Percentiles rank a stretch among this genome's conserved stretches.
Conservation (phyloP, 2,329 filamentous ascomycete species). For the Botrytis fragariae region DNA sequence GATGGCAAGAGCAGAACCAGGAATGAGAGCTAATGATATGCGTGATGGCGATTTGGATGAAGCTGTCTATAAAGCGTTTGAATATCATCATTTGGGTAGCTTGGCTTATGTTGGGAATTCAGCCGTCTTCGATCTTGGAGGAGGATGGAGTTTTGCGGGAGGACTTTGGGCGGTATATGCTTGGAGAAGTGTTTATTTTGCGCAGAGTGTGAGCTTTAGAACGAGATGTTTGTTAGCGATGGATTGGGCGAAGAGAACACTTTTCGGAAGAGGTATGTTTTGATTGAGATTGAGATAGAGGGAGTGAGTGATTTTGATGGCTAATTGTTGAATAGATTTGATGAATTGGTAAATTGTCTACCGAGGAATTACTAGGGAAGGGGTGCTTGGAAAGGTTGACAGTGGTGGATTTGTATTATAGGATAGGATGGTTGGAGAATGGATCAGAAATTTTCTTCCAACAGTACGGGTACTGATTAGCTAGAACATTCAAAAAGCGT, state of each 20-base stretch:
- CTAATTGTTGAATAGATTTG: neutral
- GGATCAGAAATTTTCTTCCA: neutral
- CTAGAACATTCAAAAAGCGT: too few species aligned
- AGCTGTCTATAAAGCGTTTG: constrained; percentile 88
- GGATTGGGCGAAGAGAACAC: constrained; percentile 96
- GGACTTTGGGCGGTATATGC: constrained; percentile 92
- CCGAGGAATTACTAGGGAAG: neutral
- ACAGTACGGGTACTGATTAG: neutral
- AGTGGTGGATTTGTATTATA: neutral
- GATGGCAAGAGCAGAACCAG: constrained; percentile 73
- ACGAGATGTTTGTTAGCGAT: constrained; percentile 88
- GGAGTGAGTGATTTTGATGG: neutral
- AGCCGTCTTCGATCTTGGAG: constrained; percentile 85
- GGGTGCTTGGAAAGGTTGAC: neutral
- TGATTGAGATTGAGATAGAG: neutral
- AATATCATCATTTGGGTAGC: constrained; percentile 88
- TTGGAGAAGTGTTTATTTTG: constrained; percentile 96
- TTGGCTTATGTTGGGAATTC: constrained; percentile 96
- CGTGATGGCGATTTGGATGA: constrained; percentile 88
- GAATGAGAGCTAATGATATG: constrained; percentile 75
- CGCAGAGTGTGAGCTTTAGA: constrained; percentile 90
- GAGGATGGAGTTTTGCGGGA: constrained; percentile 74
- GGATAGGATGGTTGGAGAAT: neutral
- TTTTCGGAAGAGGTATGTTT: constrained; percentile 83
- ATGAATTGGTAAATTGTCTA: constrained; percentile 8